A percentile compares a stretch with the other conserved stretches of the same genome.
Conservation (phyloP, 2,329 filamentous ascomycete genomes). For the Diplodia scrobiculata region DNA sequence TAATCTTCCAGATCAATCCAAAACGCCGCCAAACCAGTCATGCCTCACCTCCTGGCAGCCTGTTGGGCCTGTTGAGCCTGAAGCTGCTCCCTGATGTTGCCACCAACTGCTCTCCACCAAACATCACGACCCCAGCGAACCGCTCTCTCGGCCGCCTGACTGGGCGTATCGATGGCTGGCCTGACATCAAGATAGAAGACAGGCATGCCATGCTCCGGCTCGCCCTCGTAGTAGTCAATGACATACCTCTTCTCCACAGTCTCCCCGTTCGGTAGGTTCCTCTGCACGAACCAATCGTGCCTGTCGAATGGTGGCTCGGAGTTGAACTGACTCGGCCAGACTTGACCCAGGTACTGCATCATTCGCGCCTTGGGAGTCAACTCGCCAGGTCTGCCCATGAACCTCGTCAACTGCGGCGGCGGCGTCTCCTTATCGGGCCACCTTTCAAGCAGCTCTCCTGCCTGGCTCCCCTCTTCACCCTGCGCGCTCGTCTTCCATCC, state of each 20-base stretch:
- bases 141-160: slow-evolving; percentile 75
- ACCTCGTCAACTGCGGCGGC: slow-evolving; percentile 76
- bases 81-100: slow-evolving; percentile 57
- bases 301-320: slow-evolving; percentile 89
- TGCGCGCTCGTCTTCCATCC: slow-evolving; percentile 74
- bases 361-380: slow-evolving; percentile 89
- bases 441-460: slow-evolving; percentile 44
- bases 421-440: slow-evolving; percentile 43
- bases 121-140: slow-evolving; percentile 90
- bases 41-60: neutral
- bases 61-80: slow-evolving; percentile 30
- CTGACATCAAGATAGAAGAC: slow-evolving; percentile 96
- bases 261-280: slow-evolving; percentile 65
- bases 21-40: slow-evolving; percentile 15
- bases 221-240: slow-evolving; percentile 92
- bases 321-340: slow-evolving; percentile 77
- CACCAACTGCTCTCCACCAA: slow-evolving; percentile 87
- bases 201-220: slow-evolving; percentile 82
- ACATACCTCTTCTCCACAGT: slow-evolving; percentile 84
- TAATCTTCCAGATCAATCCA: neutral
- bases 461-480: slow-evolving; percentile 66
- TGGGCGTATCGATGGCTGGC: slow-evolving; percentile 80
- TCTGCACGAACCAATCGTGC: slow-evolving; percentile 93
- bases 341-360: slow-evolving; percentile 73
- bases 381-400: slow-evolving; percentile 86